Base-by-base conservation (phyloP, 1,284 basidiomycete species). In the Cryptococcus sp. region DNA sequence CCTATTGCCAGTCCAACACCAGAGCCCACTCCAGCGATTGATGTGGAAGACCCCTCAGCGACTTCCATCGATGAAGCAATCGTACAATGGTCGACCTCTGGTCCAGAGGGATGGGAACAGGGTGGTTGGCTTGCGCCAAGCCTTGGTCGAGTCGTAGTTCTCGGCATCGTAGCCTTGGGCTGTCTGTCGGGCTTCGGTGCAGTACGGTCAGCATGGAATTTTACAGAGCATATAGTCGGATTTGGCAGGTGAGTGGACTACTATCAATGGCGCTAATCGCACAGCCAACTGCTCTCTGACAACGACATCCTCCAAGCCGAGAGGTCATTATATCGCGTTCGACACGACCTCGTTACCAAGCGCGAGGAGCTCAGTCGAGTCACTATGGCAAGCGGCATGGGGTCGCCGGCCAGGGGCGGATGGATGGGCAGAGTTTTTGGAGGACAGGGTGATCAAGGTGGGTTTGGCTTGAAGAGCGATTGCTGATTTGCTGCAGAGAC, bases 171-270 rank as follows among this genome's bases (percentile, higher is more conserved):
- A 8, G 67, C 76, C 2, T 62, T 80, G n/a, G 77, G 73, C 7
- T 68, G 63, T n/a, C 64, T 80, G 6, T 77, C 74, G 8, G 78
- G 78, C 3, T 70, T 77, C 31, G 76, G 76, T 22, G 77, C 77
- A 5, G 72, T 77, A 1, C 54, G 73, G 27, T 76, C 76, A 3
- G 74, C 77, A 10, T 77, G 76, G 75, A 71, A 68, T 40, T 77
- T 75, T 49, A 65, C 72, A 56, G 73, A 76, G 58, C 67, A 72
- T 27, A 66, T 68, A 13, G 62, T 63, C 16, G 62, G 68, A 40
- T 62, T 62, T 2, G 66, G 67, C 45, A 71, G 65, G 74, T 71
- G 56, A 48, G 70, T 64, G 8, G n/a, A 10, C 27, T 1, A 20
- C 3, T 31, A 17, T 25, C 13, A 19, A 22, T 47, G 23, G 10